Conservation (phyloP, 495 filamentous ascomycete genomes). For the Penicillium herquei region DNA sequence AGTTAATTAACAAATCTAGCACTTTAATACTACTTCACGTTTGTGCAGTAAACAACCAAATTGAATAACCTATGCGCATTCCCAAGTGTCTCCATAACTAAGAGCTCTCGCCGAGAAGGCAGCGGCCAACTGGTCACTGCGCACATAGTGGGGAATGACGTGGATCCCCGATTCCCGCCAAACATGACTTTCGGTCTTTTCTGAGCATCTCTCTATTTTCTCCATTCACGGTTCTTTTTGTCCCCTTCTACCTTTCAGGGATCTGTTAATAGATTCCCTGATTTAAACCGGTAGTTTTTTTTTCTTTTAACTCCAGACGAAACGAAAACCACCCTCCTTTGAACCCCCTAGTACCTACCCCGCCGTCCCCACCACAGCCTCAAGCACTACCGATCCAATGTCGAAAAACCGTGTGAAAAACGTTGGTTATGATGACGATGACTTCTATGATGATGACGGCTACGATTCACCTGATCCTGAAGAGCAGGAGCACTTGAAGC, state of each 20-base stretch:
- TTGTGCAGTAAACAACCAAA: too few species aligned
- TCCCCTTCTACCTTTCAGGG: background rate
- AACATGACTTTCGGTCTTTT: background rate
- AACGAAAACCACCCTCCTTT: background rate
- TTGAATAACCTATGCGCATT: too few species aligned
- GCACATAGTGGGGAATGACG: slow-evolving; percentile 36
- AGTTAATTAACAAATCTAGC: too few species aligned
- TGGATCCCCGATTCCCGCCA: slow-evolving; percentile 19
- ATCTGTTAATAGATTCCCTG: background rate
- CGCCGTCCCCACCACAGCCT: slow-evolving; percentile 3
- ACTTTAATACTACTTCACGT: too few species aligned
- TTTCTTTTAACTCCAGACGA: background rate
- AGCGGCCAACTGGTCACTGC: too few species aligned
- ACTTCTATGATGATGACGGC: slow-evolving; percentile 40
- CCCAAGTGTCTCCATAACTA: background rate
- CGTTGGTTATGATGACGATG: slow-evolving; percentile 46
- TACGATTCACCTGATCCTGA: slow-evolving; percentile 45
- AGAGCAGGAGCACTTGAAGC: slow-evolving; percentile 41
- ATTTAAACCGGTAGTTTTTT: background rate
- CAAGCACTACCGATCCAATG: slow-evolving; percentile 25
- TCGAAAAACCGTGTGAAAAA: slow-evolving; percentile 49
- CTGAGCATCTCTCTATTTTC: background rate
- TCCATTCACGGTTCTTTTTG: background rate
- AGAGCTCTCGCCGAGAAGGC: too few species aligned
- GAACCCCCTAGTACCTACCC: background rate